phyloP scores from a whole-genome alignment of 345 rosid genomes.

The Bretschneidera sinensis region DNA sequence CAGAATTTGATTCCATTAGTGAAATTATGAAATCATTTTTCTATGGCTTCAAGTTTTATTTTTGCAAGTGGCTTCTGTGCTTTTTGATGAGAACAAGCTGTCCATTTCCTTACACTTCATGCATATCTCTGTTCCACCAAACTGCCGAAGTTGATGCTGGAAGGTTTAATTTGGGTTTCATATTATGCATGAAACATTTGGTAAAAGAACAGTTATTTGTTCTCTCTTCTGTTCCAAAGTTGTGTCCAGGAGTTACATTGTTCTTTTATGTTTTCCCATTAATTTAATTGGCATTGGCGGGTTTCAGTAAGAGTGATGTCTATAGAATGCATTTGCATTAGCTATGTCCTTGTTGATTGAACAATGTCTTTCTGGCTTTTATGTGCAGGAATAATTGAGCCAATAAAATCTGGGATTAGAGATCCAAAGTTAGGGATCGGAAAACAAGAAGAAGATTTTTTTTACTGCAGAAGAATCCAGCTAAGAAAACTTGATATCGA shows the following conservation, averaged over 20 bases:
- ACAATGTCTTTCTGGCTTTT: slow-evolving; percentile 5
- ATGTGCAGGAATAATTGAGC: slow-evolving; percentile 71
- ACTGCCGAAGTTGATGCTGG: too few relatives aligned
- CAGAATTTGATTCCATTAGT: too few relatives aligned
- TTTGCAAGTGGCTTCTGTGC: too few relatives aligned
- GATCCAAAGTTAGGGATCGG: slow-evolving; percentile 92
- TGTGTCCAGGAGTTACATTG: not conserved
- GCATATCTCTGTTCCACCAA: too few relatives aligned
- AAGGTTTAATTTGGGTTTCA: too few relatives aligned
- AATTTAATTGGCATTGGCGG: not conserved
- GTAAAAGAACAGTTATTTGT: not conserved
- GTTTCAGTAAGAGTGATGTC: not conserved
- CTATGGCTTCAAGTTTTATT: too few relatives aligned
- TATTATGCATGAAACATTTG: not conserved
- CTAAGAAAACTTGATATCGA: slow-evolving; percentile 83
- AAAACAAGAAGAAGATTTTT: slow-evolving; percentile 92
- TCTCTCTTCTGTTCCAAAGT: not conserved
- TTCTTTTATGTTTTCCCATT: not conserved
- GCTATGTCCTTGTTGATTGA: not conserved
- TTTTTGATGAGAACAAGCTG: too few relatives aligned
- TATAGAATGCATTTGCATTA: not conserved
- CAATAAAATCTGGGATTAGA: slow-evolving; percentile 90
- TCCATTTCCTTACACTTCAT: too few relatives aligned
- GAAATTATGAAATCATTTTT: too few relatives aligned
- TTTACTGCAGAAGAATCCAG: slow-evolving; percentile 95